Conservation (phyloP, 2,329 filamentous ascomycete genomes). For the Aspergillus pseudoviridinutans region DNA sequence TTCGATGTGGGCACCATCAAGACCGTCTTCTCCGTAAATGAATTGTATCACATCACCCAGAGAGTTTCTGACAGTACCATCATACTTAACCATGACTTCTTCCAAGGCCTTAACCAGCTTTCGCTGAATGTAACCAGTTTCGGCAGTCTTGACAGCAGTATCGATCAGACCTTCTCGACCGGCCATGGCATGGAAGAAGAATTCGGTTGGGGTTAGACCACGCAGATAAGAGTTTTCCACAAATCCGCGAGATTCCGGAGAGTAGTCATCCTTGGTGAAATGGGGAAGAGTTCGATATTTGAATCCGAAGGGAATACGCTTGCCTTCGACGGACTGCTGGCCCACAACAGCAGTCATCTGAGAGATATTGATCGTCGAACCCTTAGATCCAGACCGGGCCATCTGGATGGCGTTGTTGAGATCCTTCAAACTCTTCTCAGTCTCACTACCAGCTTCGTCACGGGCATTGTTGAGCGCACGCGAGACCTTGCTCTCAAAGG, state of each 20-base stretch:
- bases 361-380: constrained; percentile 98
- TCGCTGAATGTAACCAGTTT: constrained; percentile 98
- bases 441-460: constrained; percentile 91
- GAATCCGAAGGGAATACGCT: constrained; percentile 98
- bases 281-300: constrained; percentile 96
- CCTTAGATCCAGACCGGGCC: constrained; percentile 95
- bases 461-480: constrained; percentile 90
- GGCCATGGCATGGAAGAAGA: constrained; percentile 99
- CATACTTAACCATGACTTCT: constrained; percentile 96
- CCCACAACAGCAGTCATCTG: constrained; percentile 99
- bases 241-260: constrained; percentile 91
- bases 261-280: constrained; percentile 99
- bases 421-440: constrained; percentile 89
- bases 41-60: constrained; percentile 96
- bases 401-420: constrained; percentile 96
- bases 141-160: constrained; percentile 98
- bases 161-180: constrained; percentile 99
- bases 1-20: constrained; percentile 91
- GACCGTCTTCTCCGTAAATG: constrained; percentile 93
- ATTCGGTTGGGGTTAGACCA: constrained; percentile 90
- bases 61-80: constrained; percentile 95
- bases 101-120: constrained; percentile 97
- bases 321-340: constrained; percentile 96
- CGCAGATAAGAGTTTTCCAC: constrained; percentile 98
- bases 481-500: constrained; percentile 95